Conservation (phyloP, 805 yeast genomes). For the Yarrowia alimentaria region DNA sequence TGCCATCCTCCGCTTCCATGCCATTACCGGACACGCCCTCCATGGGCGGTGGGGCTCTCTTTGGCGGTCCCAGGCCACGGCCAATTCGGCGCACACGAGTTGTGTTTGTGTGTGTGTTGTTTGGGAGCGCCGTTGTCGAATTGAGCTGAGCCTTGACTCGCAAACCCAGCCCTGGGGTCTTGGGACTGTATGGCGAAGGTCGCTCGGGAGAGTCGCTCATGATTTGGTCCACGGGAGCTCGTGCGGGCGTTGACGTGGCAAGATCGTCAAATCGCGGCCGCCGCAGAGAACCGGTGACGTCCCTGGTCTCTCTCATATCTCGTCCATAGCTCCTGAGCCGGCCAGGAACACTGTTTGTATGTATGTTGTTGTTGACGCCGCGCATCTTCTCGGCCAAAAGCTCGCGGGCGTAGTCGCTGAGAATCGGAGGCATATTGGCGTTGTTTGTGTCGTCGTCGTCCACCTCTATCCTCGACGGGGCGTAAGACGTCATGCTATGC, state of each 20-base stretch:
- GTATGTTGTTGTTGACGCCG: no score
- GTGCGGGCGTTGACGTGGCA: background rate
- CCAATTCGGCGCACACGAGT: conserved; percentile 8
- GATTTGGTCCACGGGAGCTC: background rate
- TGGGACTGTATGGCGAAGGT: conserved; percentile 8
- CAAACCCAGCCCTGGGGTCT: conserved; percentile 12
- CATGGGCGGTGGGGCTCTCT: conserved; percentile 22
- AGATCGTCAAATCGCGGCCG: background rate
- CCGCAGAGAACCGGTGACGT: no score
- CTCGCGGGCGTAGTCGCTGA: conserved; percentile 58
- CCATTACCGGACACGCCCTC: background rate
- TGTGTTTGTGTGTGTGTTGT: background rate
- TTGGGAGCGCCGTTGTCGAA: background rate
- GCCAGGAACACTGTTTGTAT: conserved; percentile 2
- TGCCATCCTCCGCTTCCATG: background rate
- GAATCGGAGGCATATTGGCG: conserved; percentile 57
- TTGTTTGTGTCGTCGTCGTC: conserved; percentile 46
- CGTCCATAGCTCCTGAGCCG: conserved; percentile 9
- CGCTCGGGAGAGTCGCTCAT: conserved; percentile 22
- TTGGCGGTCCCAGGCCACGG: conserved; percentile 27
- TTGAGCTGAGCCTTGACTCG: background rate
- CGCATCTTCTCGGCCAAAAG: conserved; percentile 42
- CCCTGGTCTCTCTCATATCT: background rate
- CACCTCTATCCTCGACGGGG: conserved; percentile 25
- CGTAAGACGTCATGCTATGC: conserved; percentile 21